Evolutionary conservation across 345 rosid species (phyloP).

Genomic region (Citrus glauca): DNA sequence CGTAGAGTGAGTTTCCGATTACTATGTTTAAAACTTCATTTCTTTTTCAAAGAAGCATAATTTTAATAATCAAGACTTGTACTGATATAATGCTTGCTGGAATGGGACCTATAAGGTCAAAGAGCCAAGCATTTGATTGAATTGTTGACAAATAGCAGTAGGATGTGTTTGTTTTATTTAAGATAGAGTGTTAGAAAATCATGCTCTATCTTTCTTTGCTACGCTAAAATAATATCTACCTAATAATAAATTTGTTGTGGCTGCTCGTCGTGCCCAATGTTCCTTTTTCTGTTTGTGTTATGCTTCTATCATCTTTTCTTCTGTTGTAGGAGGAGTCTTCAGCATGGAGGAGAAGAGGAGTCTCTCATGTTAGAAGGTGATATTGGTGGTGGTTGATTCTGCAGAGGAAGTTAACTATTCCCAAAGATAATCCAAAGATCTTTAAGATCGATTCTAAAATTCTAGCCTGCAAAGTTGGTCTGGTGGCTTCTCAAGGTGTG

Average conservation of each 20-base stretch:
- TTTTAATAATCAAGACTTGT: not conserved
- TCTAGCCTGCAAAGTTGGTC: constrained; percentile 73
- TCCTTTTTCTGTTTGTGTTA: not conserved
- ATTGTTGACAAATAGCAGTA: not conserved
- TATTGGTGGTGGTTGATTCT: constrained; percentile 74
- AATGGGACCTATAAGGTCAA: not conserved
- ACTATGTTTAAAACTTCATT: not conserved
- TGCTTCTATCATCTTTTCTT: not conserved
- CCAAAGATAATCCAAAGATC: constrained; percentile 40
- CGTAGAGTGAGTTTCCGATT: constrained; percentile 50
- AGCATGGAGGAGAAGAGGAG: no score
- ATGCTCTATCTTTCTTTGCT: not conserved
- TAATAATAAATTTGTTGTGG: not conserved
- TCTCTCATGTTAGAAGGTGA: constrained; percentile 33
- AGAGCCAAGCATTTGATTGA: not conserved
- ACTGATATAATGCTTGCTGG: not conserved
- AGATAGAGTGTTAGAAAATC: not conserved
- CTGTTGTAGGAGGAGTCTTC: constrained; percentile 38
- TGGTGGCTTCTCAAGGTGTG: constrained; percentile 89
- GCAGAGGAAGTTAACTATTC: constrained; percentile 47
- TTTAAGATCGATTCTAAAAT: constrained; percentile 61
- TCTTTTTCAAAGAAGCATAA: not conserved
- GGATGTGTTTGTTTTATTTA: not conserved
- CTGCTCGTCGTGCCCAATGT: not conserved
- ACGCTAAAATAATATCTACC: not conserved